A percentile compares a stretch with the other conserved stretches of the same genome.
Conservation (phyloP, 257 asterid species). For the Vinca minor region DNA sequence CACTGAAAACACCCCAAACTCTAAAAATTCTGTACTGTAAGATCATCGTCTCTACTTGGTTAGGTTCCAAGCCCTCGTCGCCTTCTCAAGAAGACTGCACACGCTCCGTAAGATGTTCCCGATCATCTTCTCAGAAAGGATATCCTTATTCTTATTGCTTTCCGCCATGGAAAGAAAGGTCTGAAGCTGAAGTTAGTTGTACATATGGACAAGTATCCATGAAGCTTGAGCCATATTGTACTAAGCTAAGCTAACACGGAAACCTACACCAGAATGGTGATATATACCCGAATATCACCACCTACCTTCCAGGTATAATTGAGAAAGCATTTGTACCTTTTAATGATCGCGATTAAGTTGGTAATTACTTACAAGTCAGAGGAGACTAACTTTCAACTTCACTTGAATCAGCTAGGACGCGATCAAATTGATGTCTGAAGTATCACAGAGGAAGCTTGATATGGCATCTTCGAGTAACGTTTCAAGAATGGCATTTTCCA, state of each 20-base stretch:
- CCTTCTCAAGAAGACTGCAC: too few relatives aligned
- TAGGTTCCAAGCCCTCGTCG: too few relatives aligned
- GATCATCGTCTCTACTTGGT: too few relatives aligned
- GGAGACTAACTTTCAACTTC: slow-evolving; percentile 17
- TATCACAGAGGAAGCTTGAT: slow-evolving; percentile 28
- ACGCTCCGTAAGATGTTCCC: too few relatives aligned
- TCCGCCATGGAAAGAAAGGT: slow-evolving; percentile 8
- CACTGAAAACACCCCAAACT: too few relatives aligned
- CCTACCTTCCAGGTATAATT: too few relatives aligned
- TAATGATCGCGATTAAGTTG: not conserved
- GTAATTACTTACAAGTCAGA: slow-evolving; percentile 21
- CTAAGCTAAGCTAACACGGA: too few relatives aligned
- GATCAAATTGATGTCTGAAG: slow-evolving; percentile 13
- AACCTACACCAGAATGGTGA: slow-evolving; percentile 1
- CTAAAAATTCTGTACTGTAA: too few relatives aligned
- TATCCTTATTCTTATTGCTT: slow-evolving; percentile 12
- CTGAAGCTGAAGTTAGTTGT: slow-evolving; percentile 5
- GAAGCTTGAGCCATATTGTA: too few relatives aligned
- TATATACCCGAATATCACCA: not conserved
- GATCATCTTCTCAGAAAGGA: not conserved
- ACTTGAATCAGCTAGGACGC: slow-evolving; percentile 18
- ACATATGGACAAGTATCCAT: not conserved
- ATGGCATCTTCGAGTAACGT: slow-evolving; percentile 57
- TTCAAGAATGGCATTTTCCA: slow-evolving; percentile 49
- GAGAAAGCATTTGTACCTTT: not conserved